Evolutionary conservation across 2,329 filamentous ascomycete species (phyloP), one percentile per base, ranked within the genome.

Genomic region (Alternaria panax): DNA sequence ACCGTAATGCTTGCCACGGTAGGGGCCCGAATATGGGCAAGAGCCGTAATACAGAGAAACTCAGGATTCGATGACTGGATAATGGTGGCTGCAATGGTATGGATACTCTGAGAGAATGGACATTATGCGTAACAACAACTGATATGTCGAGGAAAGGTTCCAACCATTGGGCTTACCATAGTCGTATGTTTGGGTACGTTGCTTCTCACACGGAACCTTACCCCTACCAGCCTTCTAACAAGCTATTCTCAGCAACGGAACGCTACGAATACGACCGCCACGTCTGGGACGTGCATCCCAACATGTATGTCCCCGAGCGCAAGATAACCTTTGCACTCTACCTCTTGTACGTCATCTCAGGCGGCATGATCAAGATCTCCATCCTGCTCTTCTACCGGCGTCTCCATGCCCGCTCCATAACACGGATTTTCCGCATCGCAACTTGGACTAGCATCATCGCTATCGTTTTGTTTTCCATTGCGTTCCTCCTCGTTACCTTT

Each of bases 301-400:
- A 22, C 0, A 41, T 50, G 11, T 68, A 52, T 40, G 22, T 57
- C 16, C 46, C 22, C 6, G 45, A 62, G n/a, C 62, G 63, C 24
- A 62, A 70, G 47, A 24, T 58, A 6, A 43, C 64, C 38, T 43
- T 73, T 4, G 36, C 51, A 5, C 62, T 72, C 22, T 65, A 70
- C 38, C 16, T 58, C 11, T 28, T 68, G 6, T 73, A 70, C 36
- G 48, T 61, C 12, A 7, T 64, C 3, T 38, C 59, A 0, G 47
- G 60, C 7, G 62, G 68, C 2, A 52, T 69, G 4, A 64, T 72
- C 32, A 73, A 72, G 45, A 53, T 69, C 9, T 70, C 68, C 20
- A 70, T 72, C 12, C 58, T 73, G 3, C 63, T 66, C 22, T 69
- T 69, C 61, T 69, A 67, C 51, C 64, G 64, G 6, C 65, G 67